Conservation (phyloP, 805 yeast genomes). For the Ogataea salicorniae region DNA sequence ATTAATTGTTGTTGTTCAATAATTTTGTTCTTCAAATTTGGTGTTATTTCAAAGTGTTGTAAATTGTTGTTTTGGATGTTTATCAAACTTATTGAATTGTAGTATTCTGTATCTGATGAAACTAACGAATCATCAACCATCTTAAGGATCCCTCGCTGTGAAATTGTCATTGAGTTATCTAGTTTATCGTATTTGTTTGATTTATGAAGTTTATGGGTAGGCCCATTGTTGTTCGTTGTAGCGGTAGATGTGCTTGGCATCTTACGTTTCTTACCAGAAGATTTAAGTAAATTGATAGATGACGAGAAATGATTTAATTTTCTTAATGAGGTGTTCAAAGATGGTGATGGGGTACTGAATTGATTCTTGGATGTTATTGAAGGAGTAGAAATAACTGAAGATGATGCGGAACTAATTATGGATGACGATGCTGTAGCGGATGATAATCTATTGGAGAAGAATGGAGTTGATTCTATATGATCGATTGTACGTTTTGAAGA, state of each 20-base stretch:
- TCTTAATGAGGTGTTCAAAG: too few relatives aligned
- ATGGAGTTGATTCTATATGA: conserved; percentile 10
- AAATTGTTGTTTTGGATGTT: too few relatives aligned
- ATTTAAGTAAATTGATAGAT: neutral
- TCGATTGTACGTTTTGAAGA: conserved; percentile 13
- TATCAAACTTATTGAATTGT: neutral
- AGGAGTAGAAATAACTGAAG: conserved; percentile 9
- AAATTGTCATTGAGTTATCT: conserved; percentile 33
- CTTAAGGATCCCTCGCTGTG: conserved; percentile 32
- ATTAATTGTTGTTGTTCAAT: too few relatives aligned
- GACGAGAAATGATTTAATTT: too few relatives aligned
- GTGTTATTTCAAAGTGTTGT: too few relatives aligned
- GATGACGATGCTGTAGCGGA: conserved; percentile 1
- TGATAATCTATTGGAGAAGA: neutral
- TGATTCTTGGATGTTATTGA: conserved; percentile 6
- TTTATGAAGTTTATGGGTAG: too few relatives aligned
- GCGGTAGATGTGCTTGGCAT: too few relatives aligned
- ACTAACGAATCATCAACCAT: conserved; percentile 37
- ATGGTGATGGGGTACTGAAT: too few relatives aligned
- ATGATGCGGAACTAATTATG: conserved; percentile 8
- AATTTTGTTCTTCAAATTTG: too few relatives aligned
- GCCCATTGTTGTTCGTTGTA: too few relatives aligned
- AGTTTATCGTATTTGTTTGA: conserved; percentile 23
- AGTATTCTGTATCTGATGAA: conserved; percentile 31
- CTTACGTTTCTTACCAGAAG: too few relatives aligned